Evolutionary conservation across 2,329 filamentous ascomycete genomes (phyloP), one percentile per base, ranked within the genome.

Genomic region (Hortaea werneckii): DNA sequence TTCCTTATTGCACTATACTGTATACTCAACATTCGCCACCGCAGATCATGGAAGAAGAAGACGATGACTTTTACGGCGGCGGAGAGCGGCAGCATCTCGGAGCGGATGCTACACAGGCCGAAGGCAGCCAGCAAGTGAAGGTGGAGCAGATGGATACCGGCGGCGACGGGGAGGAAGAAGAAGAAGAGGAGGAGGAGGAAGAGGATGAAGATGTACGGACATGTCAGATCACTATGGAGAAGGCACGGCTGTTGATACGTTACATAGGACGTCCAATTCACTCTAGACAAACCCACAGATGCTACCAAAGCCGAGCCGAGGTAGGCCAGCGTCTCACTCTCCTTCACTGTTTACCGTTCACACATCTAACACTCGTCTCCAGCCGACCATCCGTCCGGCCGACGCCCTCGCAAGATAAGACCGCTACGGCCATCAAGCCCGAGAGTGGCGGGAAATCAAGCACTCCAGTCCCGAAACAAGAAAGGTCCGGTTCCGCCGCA

Each of bases 251-350:
- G 32, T 11, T 39, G 37, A 39, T 39, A 26, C 7, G 10, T 39
- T 39, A 39, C 8, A 12, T 50, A 75, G 70, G 73, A 76, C 50
- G 66, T 76, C 43, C 71, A 76, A 46, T 73, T 76, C 54, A 75
- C 74, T 44, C 68, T 72, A 38, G 73, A 76, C 53, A 66, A 67
- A 29, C 64, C 70, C 46, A 63, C 67, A 35, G 64, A 61, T 30
- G 51, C 58, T 20, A 20, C 20, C 11, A 56, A 56, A 44, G 45
- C 52, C 40, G 51, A 59, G 35, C 53, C 42, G 26, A 20, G 30
- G 48, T 47, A 50, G 41, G 44, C 28, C 13, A 11, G 9, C 28
- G 11, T 12, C n/a, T 5, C 11, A 28, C 13, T 38, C 29, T 26
- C 43, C 13, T 35, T 27, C 30, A 11, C 20, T 20, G 20, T 20